phyloP scores from a whole-genome alignment of 225 moss, liverwort and hornwort genomes.

The Physcomitrium patens region DNA sequence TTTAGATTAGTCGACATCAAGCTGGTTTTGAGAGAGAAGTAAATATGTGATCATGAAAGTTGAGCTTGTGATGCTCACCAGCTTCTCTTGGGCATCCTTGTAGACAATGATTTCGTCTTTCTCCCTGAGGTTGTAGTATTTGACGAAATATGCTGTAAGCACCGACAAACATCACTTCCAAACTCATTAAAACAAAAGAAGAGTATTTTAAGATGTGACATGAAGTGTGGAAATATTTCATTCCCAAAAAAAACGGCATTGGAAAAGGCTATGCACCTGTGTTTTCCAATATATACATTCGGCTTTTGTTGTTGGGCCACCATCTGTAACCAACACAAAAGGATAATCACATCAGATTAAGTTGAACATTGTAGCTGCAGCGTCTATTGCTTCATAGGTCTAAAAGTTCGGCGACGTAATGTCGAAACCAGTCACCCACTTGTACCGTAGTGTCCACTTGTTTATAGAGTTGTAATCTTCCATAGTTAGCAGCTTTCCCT shows the following conservation, averaged over 20 bases:
- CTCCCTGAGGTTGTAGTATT: conserved; percentile 67
- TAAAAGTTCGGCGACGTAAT: background rate
- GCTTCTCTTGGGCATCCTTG: conserved; percentile 42
- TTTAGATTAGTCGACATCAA: too few relatives aligned
- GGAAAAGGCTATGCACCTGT: conserved; percentile 48
- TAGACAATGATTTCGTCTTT: conserved; percentile 78
- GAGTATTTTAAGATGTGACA: too few relatives aligned
- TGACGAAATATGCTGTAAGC: conserved; percentile 74
- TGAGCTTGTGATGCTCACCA: conserved; percentile 39
- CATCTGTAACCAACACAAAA: conserved; percentile 38
- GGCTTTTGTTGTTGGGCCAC: conserved; percentile 98
- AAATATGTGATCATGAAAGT: too few relatives aligned
- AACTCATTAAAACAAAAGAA: too few relatives aligned
- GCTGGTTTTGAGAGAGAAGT: too few relatives aligned
- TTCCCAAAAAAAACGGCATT: too few relatives aligned
- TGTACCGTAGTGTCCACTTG: conserved; percentile 68
- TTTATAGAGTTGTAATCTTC: conserved; percentile 92
- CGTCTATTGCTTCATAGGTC: background rate
- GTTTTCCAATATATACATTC: conserved; percentile 90
- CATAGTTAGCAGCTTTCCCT: conserved; percentile 65
- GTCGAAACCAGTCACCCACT: conserved; percentile 34
- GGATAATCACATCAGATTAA: background rate
- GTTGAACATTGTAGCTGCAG: background rate
- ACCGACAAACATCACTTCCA: too few relatives aligned
- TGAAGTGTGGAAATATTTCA: too few relatives aligned